A percentile compares a stretch with the other conserved stretches of the same genome.
Conservation (phyloP, 768 basidiomycete genomes). For the Suillus weaverae region DNA sequence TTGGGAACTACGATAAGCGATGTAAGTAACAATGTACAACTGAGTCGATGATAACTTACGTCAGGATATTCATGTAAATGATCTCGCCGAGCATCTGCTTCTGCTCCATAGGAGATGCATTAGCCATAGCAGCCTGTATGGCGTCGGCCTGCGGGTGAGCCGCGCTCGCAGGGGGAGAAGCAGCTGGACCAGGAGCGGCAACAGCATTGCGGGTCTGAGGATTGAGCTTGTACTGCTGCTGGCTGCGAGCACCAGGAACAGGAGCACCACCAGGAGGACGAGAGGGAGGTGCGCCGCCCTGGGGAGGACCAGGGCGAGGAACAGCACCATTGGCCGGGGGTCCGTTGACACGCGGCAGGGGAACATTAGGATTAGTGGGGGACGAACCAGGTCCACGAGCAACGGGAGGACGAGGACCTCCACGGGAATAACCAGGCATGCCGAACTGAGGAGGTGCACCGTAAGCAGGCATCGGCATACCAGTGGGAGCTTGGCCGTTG, state of each 20-base stretch:
- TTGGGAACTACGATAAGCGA: constrained; percentile 54
- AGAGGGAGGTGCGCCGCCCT: constrained; percentile 41
- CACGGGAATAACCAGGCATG: constrained; percentile 64
- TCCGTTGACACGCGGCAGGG: constrained; percentile 65
- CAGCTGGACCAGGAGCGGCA: constrained; percentile 28
- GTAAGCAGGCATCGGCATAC: constrained; percentile 79
- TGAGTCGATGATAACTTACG: constrained; percentile 46
- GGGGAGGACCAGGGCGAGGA: constrained; percentile 46
- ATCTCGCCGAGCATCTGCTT: constrained; percentile 99
- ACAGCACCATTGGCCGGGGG: constrained; percentile 54
- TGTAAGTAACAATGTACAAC: constrained; percentile 8
- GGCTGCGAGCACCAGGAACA: constrained; percentile 39
- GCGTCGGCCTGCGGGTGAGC: constrained; percentile 52
- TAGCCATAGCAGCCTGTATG: constrained; percentile 61
- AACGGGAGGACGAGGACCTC: constrained; percentile 59
- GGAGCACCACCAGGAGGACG: constrained; percentile 47
- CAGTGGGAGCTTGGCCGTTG: constrained; percentile 61
- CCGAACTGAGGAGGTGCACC: constrained; percentile 77
- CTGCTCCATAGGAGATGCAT: constrained; percentile 76
- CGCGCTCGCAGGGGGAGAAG: constrained; percentile 36
- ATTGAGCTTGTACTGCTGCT: constrained; percentile 33
- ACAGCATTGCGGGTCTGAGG: constrained; percentile 38
- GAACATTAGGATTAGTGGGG: constrained; percentile 61
- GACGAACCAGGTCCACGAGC: constrained; percentile 71
- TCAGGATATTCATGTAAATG: constrained; percentile 87